Conservation (phyloP, 2,329 filamentous ascomycete genomes). For the Clarireedia sp. region DNA sequence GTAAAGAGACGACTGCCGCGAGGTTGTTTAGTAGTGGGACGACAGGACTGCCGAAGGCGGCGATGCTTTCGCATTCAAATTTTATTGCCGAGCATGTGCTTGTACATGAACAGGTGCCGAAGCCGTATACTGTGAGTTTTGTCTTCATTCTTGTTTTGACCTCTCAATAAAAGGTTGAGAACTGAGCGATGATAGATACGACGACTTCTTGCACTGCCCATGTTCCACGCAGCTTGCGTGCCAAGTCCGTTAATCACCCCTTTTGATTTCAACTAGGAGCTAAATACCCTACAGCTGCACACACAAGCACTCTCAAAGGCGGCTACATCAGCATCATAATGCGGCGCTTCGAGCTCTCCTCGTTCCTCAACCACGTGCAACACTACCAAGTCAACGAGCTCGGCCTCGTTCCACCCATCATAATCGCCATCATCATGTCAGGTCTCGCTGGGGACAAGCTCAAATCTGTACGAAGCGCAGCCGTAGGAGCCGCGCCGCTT, state of each 20-base stretch:
- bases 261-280: not conserved
- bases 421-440: conserved; percentile 48
- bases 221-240: conserved; percentile 61
- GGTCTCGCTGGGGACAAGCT: conserved; percentile 30
- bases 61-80: conserved; percentile 31
- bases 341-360: conserved; percentile 65
- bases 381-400: conserved; percentile 60
- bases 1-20: conserved; percentile 34
- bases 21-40: conserved; percentile 38
- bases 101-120: conserved; percentile 44
- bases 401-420: conserved; percentile 65
- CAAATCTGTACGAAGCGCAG: conserved; percentile 45
- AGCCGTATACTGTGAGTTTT: conserved; percentile 51
- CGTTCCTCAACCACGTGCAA: conserved; percentile 61
- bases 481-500: conserved; percentile 42
- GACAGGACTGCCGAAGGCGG: conserved; percentile 50
- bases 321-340: conserved; percentile 43
- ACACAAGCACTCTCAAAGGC: conserved; percentile 43
- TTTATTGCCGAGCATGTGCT: conserved; percentile 31
- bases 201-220: conserved; percentile 44
- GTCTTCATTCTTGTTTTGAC: conserved; percentile 26
- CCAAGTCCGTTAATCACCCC: conserved; percentile 36
- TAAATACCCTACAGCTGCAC: conserved; percentile 45
- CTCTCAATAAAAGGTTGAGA: not conserved
- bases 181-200: conserved; percentile 31